Base-by-base conservation (phyloP, 208 protist species). In the Angomonas desouzai region DNA sequence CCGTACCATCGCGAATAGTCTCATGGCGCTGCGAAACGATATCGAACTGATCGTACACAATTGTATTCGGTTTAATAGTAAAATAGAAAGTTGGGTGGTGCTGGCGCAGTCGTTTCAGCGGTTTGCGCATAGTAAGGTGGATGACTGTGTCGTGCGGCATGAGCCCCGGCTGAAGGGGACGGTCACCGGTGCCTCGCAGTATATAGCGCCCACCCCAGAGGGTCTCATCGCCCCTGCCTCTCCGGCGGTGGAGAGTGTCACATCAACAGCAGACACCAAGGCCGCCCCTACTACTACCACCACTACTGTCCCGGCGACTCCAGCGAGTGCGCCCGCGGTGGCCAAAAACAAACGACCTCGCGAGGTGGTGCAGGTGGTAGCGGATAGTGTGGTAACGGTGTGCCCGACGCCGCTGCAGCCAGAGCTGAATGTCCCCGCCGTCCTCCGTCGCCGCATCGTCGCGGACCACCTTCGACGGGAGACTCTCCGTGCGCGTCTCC, bases 41-140 rank as follows among this genome's bases (percentile, higher is more conserved):
- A 65, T 96, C 13, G 81, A 93, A 67, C 76, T 93, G 48, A 89
- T 96, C 48, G 87, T 92, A 18, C 59, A 48, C 25, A 96, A 96
- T 65, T 96, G 89, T 66, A 76, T 91, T 48, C 74, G 74, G 29
- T 96, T 93, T 59, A 96, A 96, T 63, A 71, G 69, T 11, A 72
- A 82, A 40, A 72, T 79, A 27, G 58, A 72, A 51, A 61, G 55
- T 36, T 95, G 89, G 89, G 79, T 90, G 29, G 61, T 64, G n/a
- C 73, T 85, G 13, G 89, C 89, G 20, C 61, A 51, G 48, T 77
- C 62, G 32, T 95, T 95, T 66, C 83, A 83, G 13, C 22, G 10
- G 7, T 90, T 88, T 59, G 89, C 89, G 1, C 89, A 95, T 64
- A 75, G 70, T 57, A 68, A 68, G 43, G 72, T 95, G 48, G 89